phyloP scores from a whole-genome alignment of 2,329 filamentous ascomycete species.

The Polytolypa hystricis region DNA sequence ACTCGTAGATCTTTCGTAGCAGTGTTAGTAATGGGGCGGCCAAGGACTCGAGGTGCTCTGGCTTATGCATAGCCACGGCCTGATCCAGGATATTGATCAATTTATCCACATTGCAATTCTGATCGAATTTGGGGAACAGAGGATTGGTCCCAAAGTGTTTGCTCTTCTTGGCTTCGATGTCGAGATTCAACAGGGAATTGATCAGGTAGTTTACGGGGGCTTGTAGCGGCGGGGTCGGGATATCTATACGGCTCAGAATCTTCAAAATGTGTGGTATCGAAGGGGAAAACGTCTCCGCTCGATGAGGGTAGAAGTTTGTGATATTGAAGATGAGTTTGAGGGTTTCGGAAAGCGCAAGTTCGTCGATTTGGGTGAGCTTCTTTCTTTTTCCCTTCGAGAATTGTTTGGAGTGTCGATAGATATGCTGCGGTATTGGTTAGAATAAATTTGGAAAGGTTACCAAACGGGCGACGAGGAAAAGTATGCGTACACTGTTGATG shows the following conservation, averaged over 20 bases:
- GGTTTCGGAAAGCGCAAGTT: slow-evolving; percentile 72
- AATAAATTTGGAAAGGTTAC: neutral
- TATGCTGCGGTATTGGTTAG: slow-evolving; percentile 35
- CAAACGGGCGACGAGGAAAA: neutral
- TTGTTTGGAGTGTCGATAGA: slow-evolving; percentile 56
- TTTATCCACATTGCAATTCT: slow-evolving; percentile 49
- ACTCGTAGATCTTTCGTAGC: slow-evolving; percentile 58
- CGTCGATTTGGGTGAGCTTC: slow-evolving; percentile 43
- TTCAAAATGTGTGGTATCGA: slow-evolving; percentile 60
- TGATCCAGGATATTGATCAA: slow-evolving; percentile 60
- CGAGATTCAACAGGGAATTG: slow-evolving; percentile 71
- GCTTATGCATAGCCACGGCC: slow-evolving; percentile 51
- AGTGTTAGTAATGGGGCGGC: slow-evolving; percentile 65
- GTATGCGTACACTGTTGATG: slow-evolving; percentile 43
- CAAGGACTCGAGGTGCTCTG: slow-evolving; percentile 59
- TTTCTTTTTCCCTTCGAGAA: slow-evolving; percentile 34
- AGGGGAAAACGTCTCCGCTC: slow-evolving; percentile 51
- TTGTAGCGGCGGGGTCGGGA: slow-evolving; percentile 57
- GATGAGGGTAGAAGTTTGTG: slow-evolving; percentile 59
- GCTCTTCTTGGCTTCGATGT: slow-evolving; percentile 48
- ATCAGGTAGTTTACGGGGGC: slow-evolving; percentile 60
- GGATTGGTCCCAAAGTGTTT: slow-evolving; percentile 36
- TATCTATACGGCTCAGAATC: slow-evolving; percentile 53
- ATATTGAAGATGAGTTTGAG: slow-evolving; percentile 85
- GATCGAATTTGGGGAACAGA: slow-evolving; percentile 55